phyloP scores from a whole-genome alignment of 2,329 filamentous ascomycete species.

The Diplodia intermedia region DNA sequence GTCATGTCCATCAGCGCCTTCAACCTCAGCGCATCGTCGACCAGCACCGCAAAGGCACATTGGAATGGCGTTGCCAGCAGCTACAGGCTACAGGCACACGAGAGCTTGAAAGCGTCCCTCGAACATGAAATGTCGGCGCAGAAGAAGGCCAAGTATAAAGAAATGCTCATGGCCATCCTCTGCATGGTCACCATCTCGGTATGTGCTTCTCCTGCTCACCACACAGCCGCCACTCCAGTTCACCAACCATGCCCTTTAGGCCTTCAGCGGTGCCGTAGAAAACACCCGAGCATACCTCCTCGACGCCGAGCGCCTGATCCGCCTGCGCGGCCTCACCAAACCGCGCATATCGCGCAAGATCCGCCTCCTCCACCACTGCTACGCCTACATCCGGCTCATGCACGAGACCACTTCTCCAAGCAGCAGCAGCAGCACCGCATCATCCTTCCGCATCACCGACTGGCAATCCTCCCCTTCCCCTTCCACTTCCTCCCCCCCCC shows the following conservation, averaged over 20 bases:
- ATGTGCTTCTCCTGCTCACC: constrained; percentile 8
- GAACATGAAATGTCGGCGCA: constrained; percentile 46
- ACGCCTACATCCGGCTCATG: constrained; percentile 55
- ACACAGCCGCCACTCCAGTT: not conserved
- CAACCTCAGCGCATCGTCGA: constrained; percentile 45
- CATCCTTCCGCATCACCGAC: not conserved
- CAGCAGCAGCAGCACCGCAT: not conserved
- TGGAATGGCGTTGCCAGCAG: constrained; percentile 46
- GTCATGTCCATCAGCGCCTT: constrained; percentile 54
- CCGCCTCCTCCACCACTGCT: constrained; percentile 57
- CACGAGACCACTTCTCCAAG: constrained; percentile 51
- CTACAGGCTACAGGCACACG: constrained; percentile 43
- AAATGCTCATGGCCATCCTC: constrained; percentile 55
- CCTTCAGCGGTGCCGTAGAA: constrained; percentile 37
- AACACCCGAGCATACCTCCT: constrained; percentile 46
- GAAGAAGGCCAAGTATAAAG: constrained; percentile 53
- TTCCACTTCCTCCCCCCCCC: too few relatives aligned
- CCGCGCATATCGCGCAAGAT: constrained; percentile 51
- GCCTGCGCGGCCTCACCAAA: constrained; percentile 48
- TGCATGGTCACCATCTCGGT: constrained; percentile 46
- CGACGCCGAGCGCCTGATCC: constrained; percentile 55
- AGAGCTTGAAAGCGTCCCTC: constrained; percentile 46
- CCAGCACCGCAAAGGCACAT: constrained; percentile 35
- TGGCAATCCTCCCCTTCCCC: not conserved
- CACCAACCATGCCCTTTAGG: constrained; percentile 20